A percentile compares a stretch with the other conserved stretches of the same genome.
phyloP scores from a whole-genome alignment of 495 filamentous ascomycete genomes.

The Chaetomidium leptoderma region DNA sequence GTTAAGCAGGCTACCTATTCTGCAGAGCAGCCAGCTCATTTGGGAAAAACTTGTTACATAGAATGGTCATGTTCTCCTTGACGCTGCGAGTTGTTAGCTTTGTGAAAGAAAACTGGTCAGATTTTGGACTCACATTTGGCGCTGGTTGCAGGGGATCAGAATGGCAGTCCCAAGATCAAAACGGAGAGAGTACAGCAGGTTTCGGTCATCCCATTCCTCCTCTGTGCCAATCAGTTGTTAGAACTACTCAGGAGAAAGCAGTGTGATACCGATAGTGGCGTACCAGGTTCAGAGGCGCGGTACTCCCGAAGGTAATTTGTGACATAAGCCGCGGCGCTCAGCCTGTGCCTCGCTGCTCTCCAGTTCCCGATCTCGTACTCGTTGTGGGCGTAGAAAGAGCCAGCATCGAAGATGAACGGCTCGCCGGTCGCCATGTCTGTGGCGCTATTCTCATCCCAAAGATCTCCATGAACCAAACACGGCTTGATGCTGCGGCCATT shows the following conservation, averaged over 20 bases:
- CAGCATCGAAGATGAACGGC: constrained; percentile 45
- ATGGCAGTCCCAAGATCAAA: constrained; percentile 14
- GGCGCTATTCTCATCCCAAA: constrained; percentile 44
- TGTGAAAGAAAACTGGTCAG: not conserved
- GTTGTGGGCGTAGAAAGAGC: constrained; percentile 47
- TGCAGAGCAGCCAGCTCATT: constrained; percentile 1
- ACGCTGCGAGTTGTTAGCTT: constrained; percentile 3
- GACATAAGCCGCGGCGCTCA: constrained; percentile 13
- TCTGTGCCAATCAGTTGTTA: constrained; percentile 6
- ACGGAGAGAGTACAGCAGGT: constrained; percentile 26
- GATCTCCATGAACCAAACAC: constrained; percentile 44
- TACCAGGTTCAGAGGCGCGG: constrained; percentile 22
- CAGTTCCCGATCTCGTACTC: constrained; percentile 45
- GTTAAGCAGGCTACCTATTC: not conserved
- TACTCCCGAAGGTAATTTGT: constrained; percentile 15
- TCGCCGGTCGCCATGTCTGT: constrained; percentile 27
- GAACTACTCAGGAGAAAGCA: not conserved
- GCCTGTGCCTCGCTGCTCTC: constrained; percentile 16
- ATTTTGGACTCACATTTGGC: constrained; percentile 10
- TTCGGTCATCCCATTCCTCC: constrained; percentile 35
- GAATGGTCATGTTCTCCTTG: constrained; percentile 11
- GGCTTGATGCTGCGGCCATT: constrained; percentile 41
- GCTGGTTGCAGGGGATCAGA: constrained; percentile 12
- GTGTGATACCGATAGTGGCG: not conserved
- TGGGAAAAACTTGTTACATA: constrained; percentile 12